phyloP scores from a whole-genome alignment of 1,139 yeast species.

The Pneumocystis oryctolagi region DNA sequence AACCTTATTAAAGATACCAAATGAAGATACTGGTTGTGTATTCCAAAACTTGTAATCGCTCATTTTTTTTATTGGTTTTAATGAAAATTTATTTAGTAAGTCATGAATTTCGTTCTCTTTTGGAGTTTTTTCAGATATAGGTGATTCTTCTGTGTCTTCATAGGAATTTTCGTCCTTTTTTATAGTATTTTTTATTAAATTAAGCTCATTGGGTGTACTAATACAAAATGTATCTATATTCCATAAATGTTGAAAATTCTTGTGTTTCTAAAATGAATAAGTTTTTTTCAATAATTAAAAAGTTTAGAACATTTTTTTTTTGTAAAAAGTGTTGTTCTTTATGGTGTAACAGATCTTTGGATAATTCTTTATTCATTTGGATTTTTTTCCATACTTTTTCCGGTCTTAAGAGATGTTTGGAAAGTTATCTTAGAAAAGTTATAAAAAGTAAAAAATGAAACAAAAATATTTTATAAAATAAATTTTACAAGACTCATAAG shows the following conservation, averaged over 20 bases:
- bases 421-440: neutral
- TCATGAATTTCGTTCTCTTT: conserved; percentile 2
- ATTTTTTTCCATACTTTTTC: neutral
- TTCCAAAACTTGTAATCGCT: conserved; percentile 93
- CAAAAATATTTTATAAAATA: too few relatives aligned
- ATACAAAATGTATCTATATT: neutral
- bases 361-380: neutral
- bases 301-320: neutral
- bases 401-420: neutral
- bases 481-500: too few relatives aligned
- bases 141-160: neutral
- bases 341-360: neutral
- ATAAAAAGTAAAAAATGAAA: neutral
- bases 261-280: neutral
- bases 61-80: conserved; percentile 37
- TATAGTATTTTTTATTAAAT: neutral
- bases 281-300: neutral
- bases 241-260: neutral
- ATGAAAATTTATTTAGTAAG: conserved; percentile 3
- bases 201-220: neutral
- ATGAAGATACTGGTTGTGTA: conserved; percentile 83
- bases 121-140: neutral
- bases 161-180: neutral
- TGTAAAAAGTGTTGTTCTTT: neutral
- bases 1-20: conserved; percentile 24